A percentile compares a stretch with the other conserved stretches of the same genome.
Conservation (phyloP, 331 rosid species). For the Phaseolus coccineus region DNA sequence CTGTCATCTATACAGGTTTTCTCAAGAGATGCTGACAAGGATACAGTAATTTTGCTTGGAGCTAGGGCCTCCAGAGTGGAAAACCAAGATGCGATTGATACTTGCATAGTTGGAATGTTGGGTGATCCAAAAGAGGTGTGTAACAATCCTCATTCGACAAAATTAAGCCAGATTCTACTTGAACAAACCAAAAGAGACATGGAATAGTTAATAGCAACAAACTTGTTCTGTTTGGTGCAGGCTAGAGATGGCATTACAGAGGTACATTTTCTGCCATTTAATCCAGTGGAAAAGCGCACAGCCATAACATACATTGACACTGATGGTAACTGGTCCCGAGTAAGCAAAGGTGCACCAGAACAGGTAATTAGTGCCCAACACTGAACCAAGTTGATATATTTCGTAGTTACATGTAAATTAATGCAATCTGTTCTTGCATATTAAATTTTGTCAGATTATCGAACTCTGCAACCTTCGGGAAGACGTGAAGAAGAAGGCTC, state of each 20-base stretch:
- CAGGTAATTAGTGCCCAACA: slow-evolving; percentile 57
- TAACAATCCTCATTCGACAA: neutral
- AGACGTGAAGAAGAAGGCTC: slow-evolving; percentile 66
- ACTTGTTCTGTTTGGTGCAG: slow-evolving; percentile 42
- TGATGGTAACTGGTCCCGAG: slow-evolving; percentile 76
- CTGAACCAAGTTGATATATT: neutral
- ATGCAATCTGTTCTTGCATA: neutral
- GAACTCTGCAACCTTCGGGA: slow-evolving; percentile 76
- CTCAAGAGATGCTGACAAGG: slow-evolving; percentile 66
- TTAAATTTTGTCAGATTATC: slow-evolving; percentile 63
- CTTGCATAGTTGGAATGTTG: slow-evolving; percentile 95
- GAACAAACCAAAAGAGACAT: slow-evolving; percentile 71
- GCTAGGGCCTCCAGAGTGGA: slow-evolving; percentile 94
- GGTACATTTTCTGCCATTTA: slow-evolving; percentile 89
- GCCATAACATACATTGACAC: slow-evolving; percentile 85
- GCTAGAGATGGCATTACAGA: slow-evolving; percentile 88
- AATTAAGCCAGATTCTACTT: too few species aligned
- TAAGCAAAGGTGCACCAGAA: slow-evolving; percentile 97
- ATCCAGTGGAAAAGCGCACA: slow-evolving; percentile 95
- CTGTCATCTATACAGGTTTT: slow-evolving; percentile 58
- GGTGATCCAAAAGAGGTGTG: slow-evolving; percentile 93
- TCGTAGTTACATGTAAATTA: too few species aligned
- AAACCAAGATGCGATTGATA: slow-evolving; percentile 96
- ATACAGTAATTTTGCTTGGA: slow-evolving; percentile 64
- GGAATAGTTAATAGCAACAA: neutral